Conservation (phyloP, 192 early-diverging fungal genomes). For the Podila clonocystis region DNA sequence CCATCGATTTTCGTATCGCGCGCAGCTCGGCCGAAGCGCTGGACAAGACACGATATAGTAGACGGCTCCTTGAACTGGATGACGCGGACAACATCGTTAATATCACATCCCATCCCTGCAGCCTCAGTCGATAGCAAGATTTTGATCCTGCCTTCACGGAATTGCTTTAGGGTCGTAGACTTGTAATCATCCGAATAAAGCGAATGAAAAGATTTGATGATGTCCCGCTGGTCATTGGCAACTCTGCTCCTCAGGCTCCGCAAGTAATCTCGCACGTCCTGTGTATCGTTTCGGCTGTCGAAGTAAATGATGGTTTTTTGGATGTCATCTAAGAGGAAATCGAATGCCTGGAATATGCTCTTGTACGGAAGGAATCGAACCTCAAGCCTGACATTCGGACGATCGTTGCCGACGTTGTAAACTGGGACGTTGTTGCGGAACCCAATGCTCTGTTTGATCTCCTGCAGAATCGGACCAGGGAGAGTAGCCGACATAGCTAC, state of each 20-base stretch:
- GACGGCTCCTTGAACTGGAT: conserved; percentile 9
- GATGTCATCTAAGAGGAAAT: conserved; percentile 4
- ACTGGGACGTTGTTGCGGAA: not conserved
- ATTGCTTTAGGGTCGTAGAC: not conserved
- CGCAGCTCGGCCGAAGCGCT: conserved; percentile 13
- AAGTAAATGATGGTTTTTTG: conserved; percentile 29
- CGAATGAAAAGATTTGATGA: not conserved
- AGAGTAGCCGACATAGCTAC: conserved; percentile 17
- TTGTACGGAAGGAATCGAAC: not conserved
- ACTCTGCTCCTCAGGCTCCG: no score
- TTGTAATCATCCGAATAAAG: not conserved
- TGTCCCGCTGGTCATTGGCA: not conserved
- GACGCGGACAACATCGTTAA: conserved; percentile 18
- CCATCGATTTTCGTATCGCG: not conserved
- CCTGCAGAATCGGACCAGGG: not conserved
- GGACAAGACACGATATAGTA: not conserved
- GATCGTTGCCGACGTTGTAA: conserved; percentile 16
- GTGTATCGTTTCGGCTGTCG: not conserved
- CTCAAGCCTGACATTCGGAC: conserved; percentile 5
- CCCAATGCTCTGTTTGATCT: not conserved
- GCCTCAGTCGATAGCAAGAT: conserved; percentile 21
- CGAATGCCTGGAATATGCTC: not conserved
- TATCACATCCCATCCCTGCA: no score
- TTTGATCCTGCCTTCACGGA: not conserved
- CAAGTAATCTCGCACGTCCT: not conserved